Evolutionary conservation across 2,329 filamentous ascomycete genomes (phyloP), one percentile per base, ranked within the genome.

Genomic region (Penicillium sp.): DNA sequence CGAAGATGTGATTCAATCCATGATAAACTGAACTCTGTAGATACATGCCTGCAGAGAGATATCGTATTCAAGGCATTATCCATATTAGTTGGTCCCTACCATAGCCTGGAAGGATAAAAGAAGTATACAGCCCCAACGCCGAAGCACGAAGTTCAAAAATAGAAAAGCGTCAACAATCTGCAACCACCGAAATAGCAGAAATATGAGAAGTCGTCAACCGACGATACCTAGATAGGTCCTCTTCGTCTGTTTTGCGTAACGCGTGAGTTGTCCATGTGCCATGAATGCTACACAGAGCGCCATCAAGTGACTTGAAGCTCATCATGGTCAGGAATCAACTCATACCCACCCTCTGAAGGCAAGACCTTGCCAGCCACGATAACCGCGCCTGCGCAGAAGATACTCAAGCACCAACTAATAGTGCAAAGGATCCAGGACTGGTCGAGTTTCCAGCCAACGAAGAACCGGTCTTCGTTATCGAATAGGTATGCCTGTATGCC

Each of bases 301-400:
- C 34, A 56, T 46, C 51, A 60, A 35, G 34, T 39, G 37, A 54
- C 54, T 2, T 51, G 52, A 7, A 63, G 37, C 12, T 42, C 42
- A 47, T 65, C 63, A 54, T 70, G 66, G 50, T 78, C 75, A 8
- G 78, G 85, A 68, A 86, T 90, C 59, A 90, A 82, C 70, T 96
- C 90, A 75, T 96, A 97, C 53, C 90, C 92, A 66, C 89, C 90
- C 70, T 97, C 92, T 0, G 85, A 82, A 1, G 90, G 88, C 41
- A 96, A 77, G 23, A 88, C 73, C 56, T 86, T 84, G 6, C 87
- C 88, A 2, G 89, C 88, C 12, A 85, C 75, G 1, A 82, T 77
- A 51, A 97, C 77, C 13, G 82, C 85, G 15, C 79, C 68, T 0
- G 78, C 79, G 54, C 82, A 80, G 16, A 85, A 58, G 34, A 82